Conservation (phyloP, 441 rosid species). For the Pelargonium australe region DNA sequence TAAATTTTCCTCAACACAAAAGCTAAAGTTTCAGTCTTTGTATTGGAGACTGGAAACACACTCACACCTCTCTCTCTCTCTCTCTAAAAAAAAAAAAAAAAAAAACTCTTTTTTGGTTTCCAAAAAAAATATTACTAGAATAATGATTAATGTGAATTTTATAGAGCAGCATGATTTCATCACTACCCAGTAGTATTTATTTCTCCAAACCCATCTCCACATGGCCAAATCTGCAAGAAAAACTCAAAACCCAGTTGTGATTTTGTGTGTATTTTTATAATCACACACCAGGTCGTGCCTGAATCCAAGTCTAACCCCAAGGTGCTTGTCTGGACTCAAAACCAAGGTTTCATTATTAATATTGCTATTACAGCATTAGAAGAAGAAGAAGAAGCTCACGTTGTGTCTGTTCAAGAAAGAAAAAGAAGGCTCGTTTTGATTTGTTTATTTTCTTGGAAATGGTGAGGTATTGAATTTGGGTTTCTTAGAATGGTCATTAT, state of each 20-base stretch:
- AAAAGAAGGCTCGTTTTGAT: not conserved
- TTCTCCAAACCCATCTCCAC: constrained; percentile 43
- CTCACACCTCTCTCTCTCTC: constrained; percentile 24
- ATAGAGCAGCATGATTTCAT: constrained; percentile 48
- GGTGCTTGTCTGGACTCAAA: constrained; percentile 29
- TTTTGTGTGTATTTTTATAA: constrained; percentile 12
- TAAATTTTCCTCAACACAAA: constrained; percentile 31
- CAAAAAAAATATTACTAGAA: not conserved
- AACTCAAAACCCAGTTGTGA: not conserved
- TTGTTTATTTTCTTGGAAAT: constrained; percentile 27
- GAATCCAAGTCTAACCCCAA: constrained; percentile 11
- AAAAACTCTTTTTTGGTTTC: constrained; percentile 4
- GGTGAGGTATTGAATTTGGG: constrained; percentile 37
- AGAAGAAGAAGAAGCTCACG: constrained; percentile 14
- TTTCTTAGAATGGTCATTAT: constrained; percentile 30
- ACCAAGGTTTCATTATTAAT: constrained; percentile 18
- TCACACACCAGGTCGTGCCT: constrained; percentile 18
- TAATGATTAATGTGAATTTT: no score
- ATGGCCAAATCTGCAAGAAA: constrained; percentile 46
- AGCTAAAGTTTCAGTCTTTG: constrained; percentile 72
- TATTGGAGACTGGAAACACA: constrained; percentile 67
- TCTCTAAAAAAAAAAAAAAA: constrained; percentile 6
- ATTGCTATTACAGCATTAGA: constrained; percentile 21
- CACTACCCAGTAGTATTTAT: constrained; percentile 49
- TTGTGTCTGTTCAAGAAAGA: no score